Evolutionary conservation across 805 yeast species (phyloP).

Genomic region (Yamadazyma ubonensis): DNA sequence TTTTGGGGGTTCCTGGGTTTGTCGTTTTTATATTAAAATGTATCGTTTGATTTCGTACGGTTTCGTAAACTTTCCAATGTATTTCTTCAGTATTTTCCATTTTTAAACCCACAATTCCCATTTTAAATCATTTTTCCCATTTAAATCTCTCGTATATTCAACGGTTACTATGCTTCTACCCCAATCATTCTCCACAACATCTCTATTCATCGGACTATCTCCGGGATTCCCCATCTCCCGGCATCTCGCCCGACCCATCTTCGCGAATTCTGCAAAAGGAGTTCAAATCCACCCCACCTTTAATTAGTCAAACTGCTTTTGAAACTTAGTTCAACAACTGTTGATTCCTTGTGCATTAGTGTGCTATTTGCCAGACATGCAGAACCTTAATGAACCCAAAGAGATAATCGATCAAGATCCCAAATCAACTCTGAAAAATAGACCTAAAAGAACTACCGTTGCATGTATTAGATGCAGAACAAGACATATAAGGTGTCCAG

Average conservation of each 20-base stretch:
- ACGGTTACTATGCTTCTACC: too few species aligned
- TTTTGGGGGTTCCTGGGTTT: not conserved
- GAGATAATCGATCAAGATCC: not conserved
- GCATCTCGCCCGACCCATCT: not conserved
- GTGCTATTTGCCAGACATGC: too few species aligned
- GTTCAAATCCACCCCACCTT: too few species aligned
- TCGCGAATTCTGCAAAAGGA: too few species aligned
- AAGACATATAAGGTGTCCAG: constrained; percentile 75
- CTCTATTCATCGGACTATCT: not conserved
- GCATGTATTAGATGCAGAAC: constrained; percentile 68
- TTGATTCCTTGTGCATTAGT: too few species aligned
- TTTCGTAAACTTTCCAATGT: too few species aligned
- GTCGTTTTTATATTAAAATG: constrained; percentile 1
- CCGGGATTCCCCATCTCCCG: constrained; percentile 1
- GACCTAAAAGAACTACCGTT: constrained; percentile 34
- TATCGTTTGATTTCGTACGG: constrained; percentile 2
- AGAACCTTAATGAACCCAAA: not conserved
- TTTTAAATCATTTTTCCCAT: too few species aligned
- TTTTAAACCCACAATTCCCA: not conserved
- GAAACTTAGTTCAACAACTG: too few species aligned
- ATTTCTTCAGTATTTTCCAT: too few species aligned
- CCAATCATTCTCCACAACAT: too few species aligned
- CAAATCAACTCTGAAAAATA: not conserved
- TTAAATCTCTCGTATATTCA: too few species aligned
- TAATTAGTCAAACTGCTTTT: too few species aligned